These are phyloP conservation scores for Bolboschoenus planiculmis DNA, from an alignment of 176 grass and related monocot species.

Conservation along the genomic window DNA sequence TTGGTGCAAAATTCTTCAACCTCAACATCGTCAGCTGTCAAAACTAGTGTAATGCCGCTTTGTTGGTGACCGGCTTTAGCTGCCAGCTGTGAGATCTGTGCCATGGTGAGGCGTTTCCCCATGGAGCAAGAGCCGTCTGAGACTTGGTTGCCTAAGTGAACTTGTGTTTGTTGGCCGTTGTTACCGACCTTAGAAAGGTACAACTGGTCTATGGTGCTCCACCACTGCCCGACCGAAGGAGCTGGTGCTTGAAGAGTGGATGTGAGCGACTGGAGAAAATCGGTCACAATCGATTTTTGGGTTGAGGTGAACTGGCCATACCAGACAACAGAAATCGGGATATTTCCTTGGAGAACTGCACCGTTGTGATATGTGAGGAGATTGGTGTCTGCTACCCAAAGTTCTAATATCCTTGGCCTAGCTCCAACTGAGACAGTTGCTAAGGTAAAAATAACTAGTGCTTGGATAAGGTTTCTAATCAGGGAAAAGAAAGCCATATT, in stretches of 20 bases:
- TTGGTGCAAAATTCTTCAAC: constrained; percentile 61
- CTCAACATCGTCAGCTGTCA: constrained; percentile 55
- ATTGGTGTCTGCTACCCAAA: neutral
- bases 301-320: constrained; percentile 47
- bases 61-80: neutral
- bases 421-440: neutral
- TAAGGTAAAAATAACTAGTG: constrained; percentile 15
- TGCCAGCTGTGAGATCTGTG: constrained; percentile 45
- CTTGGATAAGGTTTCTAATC: neutral
- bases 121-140: constrained; percentile 39
- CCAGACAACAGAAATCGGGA: constrained; percentile 55
- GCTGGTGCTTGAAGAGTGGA: constrained; percentile 4
- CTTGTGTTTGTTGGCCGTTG: constrained; percentile 3
- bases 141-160: constrained; percentile 38
- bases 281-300: constrained; percentile 59
- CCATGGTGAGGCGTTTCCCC: constrained; percentile 48
- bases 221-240: constrained; percentile 60
- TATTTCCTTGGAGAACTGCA: constrained; percentile 43
- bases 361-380: constrained; percentile 72
- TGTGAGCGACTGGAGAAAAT: constrained; percentile 68
- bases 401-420: constrained; percentile 25
- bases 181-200: constrained; percentile 50
- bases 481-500: constrained; percentile 21
- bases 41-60: constrained; percentile 39
- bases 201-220: constrained; percentile 51